Percentiles rank a stretch among this genome's conserved stretches.
Conservation (phyloP, 2,329 filamentous ascomycete genomes). For the Pseudogymnoascus sp. region DNA sequence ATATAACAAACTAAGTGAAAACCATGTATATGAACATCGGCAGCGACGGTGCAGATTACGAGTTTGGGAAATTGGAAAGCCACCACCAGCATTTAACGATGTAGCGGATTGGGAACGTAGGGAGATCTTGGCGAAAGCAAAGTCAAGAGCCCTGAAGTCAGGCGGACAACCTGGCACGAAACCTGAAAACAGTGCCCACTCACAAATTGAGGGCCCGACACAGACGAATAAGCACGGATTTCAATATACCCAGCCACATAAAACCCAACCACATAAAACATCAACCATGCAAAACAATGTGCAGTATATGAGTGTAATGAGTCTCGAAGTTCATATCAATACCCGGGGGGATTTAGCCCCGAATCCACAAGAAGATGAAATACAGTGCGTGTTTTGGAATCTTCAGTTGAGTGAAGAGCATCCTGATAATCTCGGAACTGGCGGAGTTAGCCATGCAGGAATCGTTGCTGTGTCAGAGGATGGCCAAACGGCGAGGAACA, state of each 20-base stretch:
- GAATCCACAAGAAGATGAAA: slow-evolving; percentile 84
- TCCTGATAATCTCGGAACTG: slow-evolving; percentile 41
- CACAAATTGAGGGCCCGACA: slow-evolving; percentile 84
- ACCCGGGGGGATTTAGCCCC: slow-evolving; percentile 74
- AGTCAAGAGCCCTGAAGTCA: slow-evolving; percentile 28
- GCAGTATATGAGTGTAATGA: slow-evolving; percentile 96
- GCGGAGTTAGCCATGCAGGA: slow-evolving; percentile 52
- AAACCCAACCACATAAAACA: slow-evolving; percentile 66
- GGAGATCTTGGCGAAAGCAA: slow-evolving; percentile 16
- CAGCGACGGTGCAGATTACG: slow-evolving; percentile 54
- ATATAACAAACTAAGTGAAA: slow-evolving; percentile 46
- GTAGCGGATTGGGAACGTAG: slow-evolving; percentile 62
- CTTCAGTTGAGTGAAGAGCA: slow-evolving; percentile 67
- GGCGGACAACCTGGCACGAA: slow-evolving; percentile 17
- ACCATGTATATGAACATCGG: slow-evolving; percentile 44
- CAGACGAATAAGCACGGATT: slow-evolving; percentile 76
- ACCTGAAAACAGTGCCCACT: slow-evolving; percentile 42
- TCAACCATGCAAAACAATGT: slow-evolving; percentile 75
- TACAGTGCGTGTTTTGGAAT: slow-evolving; percentile 86
- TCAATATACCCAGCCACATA: slow-evolving; percentile 74
- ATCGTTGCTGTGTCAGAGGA: slow-evolving; percentile 66
- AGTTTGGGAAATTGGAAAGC: slow-evolving; percentile 68
- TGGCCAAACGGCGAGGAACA: slow-evolving; percentile 49
- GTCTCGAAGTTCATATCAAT: slow-evolving; percentile 86
- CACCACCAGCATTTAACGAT: slow-evolving; percentile 64